Base-by-base conservation (phyloP, 1,284 basidiomycete genomes). In the Gomphus sp. region DNA sequence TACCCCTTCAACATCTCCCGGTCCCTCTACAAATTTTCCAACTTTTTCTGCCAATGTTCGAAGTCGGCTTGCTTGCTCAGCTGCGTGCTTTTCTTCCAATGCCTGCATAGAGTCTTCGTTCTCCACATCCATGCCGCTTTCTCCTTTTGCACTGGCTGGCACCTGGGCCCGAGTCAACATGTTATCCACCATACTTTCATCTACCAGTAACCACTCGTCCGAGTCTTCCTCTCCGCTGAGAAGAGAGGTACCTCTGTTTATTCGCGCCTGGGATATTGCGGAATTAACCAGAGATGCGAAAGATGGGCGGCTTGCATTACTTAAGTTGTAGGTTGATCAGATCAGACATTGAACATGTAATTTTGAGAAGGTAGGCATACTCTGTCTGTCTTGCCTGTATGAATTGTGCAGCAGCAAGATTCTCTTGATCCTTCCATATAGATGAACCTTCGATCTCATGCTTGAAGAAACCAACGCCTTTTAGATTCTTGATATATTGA, bases 1-100 rank as follows among this genome's bases (percentile, higher is more conserved):
- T 0, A 92, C 94, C 1, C 94, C 94, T 64, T 92, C 86, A 5
- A 96, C 62, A 63, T 90, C 87, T 5, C 94, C 94, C 68, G 93
- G 74, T 1, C 89, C 92, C 64, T 93, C 86, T 1, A 98, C 83
- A 68, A 98, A 98, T 34, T 78, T 76, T 66, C 91, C 86, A 0
- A 98, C 90, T 69, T 92, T 91, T 62, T 80, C 75, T 10, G 94
- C 93, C 53, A 98, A 77, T 62, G 82, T 79, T 64, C 84, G 81
- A 49, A 98, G 72, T 58, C 80, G 82, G 16, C 77, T 69, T 2
- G 91, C 87, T 66, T 93, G 87, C 58, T 81, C 79, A 37, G 81
- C 76, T 10, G 79, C 76, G 9, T 66, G 72, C 55, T 84, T 80
- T 64, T 84, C 82, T 11, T 67, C 71, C 2, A 52, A 56, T 59